Base-by-base conservation (phyloP, 1,284 basidiomycete species). In the Sphagnurus paluster region DNA sequence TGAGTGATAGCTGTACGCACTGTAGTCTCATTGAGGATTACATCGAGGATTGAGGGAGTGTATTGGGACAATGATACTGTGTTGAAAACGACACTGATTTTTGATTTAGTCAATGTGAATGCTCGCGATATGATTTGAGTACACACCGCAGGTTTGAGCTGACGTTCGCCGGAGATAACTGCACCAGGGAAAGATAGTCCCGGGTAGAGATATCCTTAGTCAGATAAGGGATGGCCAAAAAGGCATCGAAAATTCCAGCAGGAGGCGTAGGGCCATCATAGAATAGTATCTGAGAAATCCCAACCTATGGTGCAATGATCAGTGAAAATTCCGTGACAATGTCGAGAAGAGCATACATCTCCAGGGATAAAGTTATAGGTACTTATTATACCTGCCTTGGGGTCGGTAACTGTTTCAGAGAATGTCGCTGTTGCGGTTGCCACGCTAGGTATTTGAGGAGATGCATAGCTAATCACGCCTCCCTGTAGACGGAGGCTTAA, bases 381-480 rank as follows among this genome's bases (percentile, higher is more conserved):
- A 0, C 76, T 69, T 32, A 86, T 72, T n/a, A 82, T 70, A 1
- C 58, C 64, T 5, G 84, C 85, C 60, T 84, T 86, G 0, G 79
- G 79, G 54, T 84, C 81, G 0, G 57, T 74, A 9, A 74, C 72
- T 2, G 67, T 70, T 6, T 65, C 61, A 2, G 67, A 56, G 57
- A 83, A 86, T n/a, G 71, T 70, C 10, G 68, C 67, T 0, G 73
- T 74, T 0, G 82, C 84, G 2, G 54, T 63, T 14, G 61, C 64
- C 20, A 81, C 66, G 2, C 57, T 60, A 19, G 68, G 61, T 9
- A 76, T 56, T 4, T 69, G 51, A 13, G 68, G 58, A 3, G 42
- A 59, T 9, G 65, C 68, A 49, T 74, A 75, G 2, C 64, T 65
- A 13, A 81, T 70, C 0, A 72, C 49, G 1, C 84, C 84, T 17